Percentiles rank a stretch among this genome's conserved stretches.
These are phyloP conservation scores for Funneliformis mosseae DNA, from an alignment of 192 early-diverging fungal species.

Conservation along the genomic window DNA sequence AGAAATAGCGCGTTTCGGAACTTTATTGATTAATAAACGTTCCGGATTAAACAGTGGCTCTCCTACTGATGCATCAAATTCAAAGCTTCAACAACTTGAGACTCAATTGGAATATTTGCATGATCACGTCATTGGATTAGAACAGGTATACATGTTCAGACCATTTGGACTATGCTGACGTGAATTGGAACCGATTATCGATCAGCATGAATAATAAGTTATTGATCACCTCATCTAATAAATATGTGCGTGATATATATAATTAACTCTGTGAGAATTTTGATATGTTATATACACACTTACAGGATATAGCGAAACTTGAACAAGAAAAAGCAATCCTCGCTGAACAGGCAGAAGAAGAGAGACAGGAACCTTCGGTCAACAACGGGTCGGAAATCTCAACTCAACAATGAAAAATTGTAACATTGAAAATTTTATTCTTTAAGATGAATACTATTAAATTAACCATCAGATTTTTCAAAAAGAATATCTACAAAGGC, in stretches of 20 bases:
- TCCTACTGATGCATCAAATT: neutral
- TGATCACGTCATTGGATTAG: conserved; percentile 18
- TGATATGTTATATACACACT: neutral
- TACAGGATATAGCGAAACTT: neutral
- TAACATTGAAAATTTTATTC: too few species aligned
- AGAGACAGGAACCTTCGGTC: neutral
- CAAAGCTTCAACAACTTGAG: conserved; percentile 24
- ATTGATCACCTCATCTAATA: too few species aligned
- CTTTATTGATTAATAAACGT: neutral
- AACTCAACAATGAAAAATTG: too few species aligned
- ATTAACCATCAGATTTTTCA: too few species aligned
- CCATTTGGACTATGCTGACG: too few species aligned
- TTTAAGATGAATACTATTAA: too few species aligned
- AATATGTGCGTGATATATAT: too few species aligned
- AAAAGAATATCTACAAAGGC: too few species aligned
- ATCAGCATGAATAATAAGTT: too few species aligned
- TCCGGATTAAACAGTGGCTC: neutral
- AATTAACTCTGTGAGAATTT: neutral
- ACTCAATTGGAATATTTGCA: conserved; percentile 30
- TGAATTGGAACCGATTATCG: too few species aligned
- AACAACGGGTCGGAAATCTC: too few species aligned
- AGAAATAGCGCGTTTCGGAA: conserved; percentile 27
- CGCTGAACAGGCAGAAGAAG: neutral
- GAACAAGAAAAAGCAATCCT: neutral
- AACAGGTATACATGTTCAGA: conserved; percentile 18